A percentile compares a stretch with the other conserved stretches of the same genome.
These are phyloP conservation scores for Apophysomyces ossiformis DNA, from an alignment of 371 early-diverging fungal species.

Conservation along the genomic window DNA sequence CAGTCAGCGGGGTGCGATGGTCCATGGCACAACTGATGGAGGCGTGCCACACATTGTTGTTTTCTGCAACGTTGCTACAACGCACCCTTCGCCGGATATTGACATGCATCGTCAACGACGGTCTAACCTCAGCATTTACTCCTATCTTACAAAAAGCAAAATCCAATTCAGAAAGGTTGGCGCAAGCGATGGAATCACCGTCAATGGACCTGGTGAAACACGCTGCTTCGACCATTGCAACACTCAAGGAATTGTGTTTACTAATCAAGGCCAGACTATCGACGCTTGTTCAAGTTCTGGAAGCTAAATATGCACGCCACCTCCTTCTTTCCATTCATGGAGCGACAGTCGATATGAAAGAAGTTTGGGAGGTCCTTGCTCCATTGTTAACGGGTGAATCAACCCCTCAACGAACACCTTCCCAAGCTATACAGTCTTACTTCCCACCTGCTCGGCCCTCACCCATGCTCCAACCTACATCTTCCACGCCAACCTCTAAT, in stretches of 20 bases:
- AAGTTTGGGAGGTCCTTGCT: slow-evolving; percentile 51
- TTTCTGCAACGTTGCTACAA: slow-evolving; percentile 33
- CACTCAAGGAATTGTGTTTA: slow-evolving; percentile 34
- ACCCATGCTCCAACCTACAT: slow-evolving; percentile 18
- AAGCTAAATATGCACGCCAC: slow-evolving; percentile 50
- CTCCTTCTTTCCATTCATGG: slow-evolving; percentile 52
- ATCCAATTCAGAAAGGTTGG: slow-evolving; percentile 25
- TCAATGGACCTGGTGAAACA: slow-evolving; percentile 21
- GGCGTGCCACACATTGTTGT: slow-evolving; percentile 38
- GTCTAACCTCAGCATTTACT: slow-evolving; percentile 24
- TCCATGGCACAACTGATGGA: slow-evolving; percentile 22
- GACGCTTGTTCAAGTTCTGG: slow-evolving; percentile 35
- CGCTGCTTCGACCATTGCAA: slow-evolving; percentile 20
- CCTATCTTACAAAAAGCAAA: slow-evolving; percentile 28
- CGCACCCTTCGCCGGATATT: slow-evolving; percentile 33
- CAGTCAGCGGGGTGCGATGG: slow-evolving; percentile 7
- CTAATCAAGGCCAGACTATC: slow-evolving; percentile 31
- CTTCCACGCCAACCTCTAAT: slow-evolving; percentile 14
- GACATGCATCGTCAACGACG: slow-evolving; percentile 26
- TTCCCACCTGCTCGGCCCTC: slow-evolving; percentile 11
- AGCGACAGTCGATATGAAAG: slow-evolving; percentile 56
- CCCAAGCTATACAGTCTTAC: neutral
- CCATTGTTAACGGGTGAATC: slow-evolving; percentile 19
- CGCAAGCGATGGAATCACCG: slow-evolving; percentile 17
- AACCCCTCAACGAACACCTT: slow-evolving; percentile 8